Evolutionary conservation across 2,329 filamentous ascomycete species (phyloP).

Genomic region (Microthyrium microscopicum): DNA sequence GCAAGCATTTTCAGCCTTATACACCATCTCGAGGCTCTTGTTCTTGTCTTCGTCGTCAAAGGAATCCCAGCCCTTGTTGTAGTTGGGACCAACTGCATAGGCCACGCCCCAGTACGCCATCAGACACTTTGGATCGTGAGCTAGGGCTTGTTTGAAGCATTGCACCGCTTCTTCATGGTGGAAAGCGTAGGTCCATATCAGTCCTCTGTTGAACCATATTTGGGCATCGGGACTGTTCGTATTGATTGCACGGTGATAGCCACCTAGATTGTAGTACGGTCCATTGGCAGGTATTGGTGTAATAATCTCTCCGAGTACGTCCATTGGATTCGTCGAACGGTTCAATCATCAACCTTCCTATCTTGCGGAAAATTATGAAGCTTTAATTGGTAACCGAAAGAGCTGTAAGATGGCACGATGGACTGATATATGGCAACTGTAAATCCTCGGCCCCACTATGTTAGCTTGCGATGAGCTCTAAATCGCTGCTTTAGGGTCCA

Average conservation of each 20-base stretch:
- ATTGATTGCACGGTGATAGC: constrained; percentile 37
- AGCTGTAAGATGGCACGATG: too few species aligned
- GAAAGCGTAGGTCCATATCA: constrained; percentile 62
- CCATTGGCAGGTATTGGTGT: too few species aligned
- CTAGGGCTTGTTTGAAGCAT: constrained; percentile 47
- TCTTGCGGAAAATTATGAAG: too few species aligned
- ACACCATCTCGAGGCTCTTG: constrained; percentile 31
- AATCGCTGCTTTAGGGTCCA: too few species aligned
- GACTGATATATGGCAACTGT: too few species aligned
- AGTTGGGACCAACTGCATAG: constrained; percentile 58
- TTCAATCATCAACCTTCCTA: too few species aligned
- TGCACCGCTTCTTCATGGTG: constrained; percentile 54
- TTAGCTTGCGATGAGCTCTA: too few species aligned
- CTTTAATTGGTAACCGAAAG: too few species aligned
- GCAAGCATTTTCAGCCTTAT: too few species aligned
- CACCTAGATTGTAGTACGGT: constrained; percentile 42
- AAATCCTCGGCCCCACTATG: too few species aligned
- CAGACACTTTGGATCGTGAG: constrained; percentile 35
- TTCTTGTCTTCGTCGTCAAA: constrained; percentile 47
- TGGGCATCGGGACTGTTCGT: constrained; percentile 37
- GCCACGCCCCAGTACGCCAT: constrained; percentile 57
- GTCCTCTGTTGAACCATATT: constrained; percentile 53
- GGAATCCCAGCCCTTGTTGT: constrained; percentile 62
- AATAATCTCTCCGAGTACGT: too few species aligned
- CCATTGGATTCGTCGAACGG: too few species aligned